Conservation (phyloP, 768 basidiomycete species). For the Mycena capillaripes region DNA sequence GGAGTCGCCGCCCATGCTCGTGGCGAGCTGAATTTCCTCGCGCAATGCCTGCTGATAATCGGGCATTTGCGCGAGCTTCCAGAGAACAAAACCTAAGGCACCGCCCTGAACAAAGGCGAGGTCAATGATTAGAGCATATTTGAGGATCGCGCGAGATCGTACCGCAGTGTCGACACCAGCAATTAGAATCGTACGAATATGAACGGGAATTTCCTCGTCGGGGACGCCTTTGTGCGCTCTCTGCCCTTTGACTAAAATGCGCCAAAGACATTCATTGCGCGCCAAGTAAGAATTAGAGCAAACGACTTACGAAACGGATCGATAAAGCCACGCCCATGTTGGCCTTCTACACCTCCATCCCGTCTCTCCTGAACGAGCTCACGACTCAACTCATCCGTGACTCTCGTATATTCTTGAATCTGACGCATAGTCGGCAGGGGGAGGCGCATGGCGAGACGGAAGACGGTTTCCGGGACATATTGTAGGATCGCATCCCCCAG, state of each 20-base stretch:
- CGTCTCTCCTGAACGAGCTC: neutral
- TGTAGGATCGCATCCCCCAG: neutral
- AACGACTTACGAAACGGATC: neutral
- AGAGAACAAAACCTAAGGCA: neutral
- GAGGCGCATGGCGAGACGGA: neutral
- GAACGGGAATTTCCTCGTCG: conserved; percentile 8
- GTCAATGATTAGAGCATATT: too few relatives aligned
- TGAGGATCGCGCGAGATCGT: neutral
- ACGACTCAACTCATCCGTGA: neutral
- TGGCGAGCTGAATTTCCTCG: conserved; percentile 2
- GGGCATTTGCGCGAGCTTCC: conserved; percentile 7
- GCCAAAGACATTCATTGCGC: too few relatives aligned
- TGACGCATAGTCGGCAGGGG: neutral
- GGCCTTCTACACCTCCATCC: neutral
- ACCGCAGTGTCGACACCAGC: conserved; percentile 1
- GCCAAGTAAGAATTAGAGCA: neutral
- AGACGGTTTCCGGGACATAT: neutral
- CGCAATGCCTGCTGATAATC: neutral
- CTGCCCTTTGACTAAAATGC: neutral
- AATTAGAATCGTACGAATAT: neutral
- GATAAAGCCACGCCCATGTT: neutral
- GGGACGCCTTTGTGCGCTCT: neutral
- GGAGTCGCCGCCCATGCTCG: too few relatives aligned
- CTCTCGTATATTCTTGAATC: neutral
- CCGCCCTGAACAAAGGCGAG: neutral